Base-by-base conservation (phyloP, 805 yeast species). In the Sugiyamaella qingdaonensis region DNA sequence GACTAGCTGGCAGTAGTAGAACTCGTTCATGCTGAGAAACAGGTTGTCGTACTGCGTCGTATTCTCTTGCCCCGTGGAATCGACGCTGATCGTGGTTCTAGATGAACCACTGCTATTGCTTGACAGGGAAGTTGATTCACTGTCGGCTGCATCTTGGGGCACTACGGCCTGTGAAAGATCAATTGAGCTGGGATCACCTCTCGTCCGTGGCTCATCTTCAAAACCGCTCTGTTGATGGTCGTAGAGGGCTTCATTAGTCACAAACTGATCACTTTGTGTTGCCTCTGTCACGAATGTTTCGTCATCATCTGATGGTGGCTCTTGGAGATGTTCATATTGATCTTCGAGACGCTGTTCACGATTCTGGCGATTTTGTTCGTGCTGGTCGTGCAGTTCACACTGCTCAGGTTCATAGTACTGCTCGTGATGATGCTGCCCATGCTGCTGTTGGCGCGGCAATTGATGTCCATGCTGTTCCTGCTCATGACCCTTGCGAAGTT, bases 21-120 rank as follows among this genome's bases (percentile, higher is more conserved):
- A 39, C 46, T 61, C 64, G 45, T 59, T 61, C 64, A 61, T 61
- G 18, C 63, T 57, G 11, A 61, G 52, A 19, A 61, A 61, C 45
- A 31, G 35, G 47, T 51, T n/a, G 47, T 51, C 33, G 50, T 58
- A n/a, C 47, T 54, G 16, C 51, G 58, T 42, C 53, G 55, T 49
- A 54, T 46, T 14, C 46, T 54, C 46, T 47, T 56, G 21, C 9
- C 53, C 53, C n/a, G 48, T 52, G 48, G 49, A 24, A 24, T 16
- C 14, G 13, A 13, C 33, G 35, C 33, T 24, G 21, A n/a, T 27
- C 14, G 14, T 24, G 13, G 48, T 32, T 4, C 48, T 18, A 13
- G 33, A 32, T 2, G 48, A 29, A 9, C 37, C n/a, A 32, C 37
- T 18, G 27, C 48, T 45, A 16, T 45, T 32, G 48, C 37, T 32